A percentile compares a stretch with the other conserved stretches of the same genome.
phyloP scores from a whole-genome alignment of 1,284 basidiomycete genomes.

The Anthracocystis walkeri region DNA sequence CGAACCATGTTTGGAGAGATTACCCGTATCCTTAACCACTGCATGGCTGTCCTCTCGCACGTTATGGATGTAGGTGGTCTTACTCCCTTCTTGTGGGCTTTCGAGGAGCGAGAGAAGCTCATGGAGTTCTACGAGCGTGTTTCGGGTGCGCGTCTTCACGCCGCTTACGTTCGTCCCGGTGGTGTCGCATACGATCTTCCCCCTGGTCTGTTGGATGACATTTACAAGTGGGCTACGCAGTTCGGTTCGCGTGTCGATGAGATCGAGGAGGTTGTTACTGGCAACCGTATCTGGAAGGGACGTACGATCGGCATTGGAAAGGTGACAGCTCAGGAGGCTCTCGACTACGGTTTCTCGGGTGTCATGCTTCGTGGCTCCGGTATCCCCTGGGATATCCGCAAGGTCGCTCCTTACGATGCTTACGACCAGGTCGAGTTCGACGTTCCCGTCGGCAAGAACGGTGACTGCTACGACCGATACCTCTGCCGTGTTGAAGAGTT shows the following conservation, averaged over 20 bases:
- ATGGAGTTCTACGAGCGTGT: slow-evolving; percentile 99
- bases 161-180: slow-evolving; percentile 97
- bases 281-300: slow-evolving; percentile 97
- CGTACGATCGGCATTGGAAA: slow-evolving; percentile 90
- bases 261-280: slow-evolving; percentile 97
- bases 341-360: slow-evolving; percentile 94
- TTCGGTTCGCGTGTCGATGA: slow-evolving; percentile 92
- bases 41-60: slow-evolving; percentile 97
- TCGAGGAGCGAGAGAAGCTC: slow-evolving; percentile 99
- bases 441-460: slow-evolving; percentile 93
- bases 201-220: slow-evolving; percentile 94
- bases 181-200: slow-evolving; percentile 98
- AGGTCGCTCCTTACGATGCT: slow-evolving; percentile 93
- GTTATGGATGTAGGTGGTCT: slow-evolving; percentile 83
- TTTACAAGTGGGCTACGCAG: slow-evolving; percentile 97
- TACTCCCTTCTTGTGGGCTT: slow-evolving; percentile 99
- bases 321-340: slow-evolving; percentile 90
- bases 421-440: slow-evolving; percentile 99
- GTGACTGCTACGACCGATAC: slow-evolving; percentile 95
- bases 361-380: slow-evolving; percentile 97
- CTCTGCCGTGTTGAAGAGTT: slow-evolving; percentile 98
- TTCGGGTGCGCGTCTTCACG: slow-evolving; percentile 94
- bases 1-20: slow-evolving; percentile 97
- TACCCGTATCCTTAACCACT: slow-evolving; percentile 93
- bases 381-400: slow-evolving; percentile 91